Conservation (phyloP, 306 rosid genomes). For the Lupinus albus region DNA sequence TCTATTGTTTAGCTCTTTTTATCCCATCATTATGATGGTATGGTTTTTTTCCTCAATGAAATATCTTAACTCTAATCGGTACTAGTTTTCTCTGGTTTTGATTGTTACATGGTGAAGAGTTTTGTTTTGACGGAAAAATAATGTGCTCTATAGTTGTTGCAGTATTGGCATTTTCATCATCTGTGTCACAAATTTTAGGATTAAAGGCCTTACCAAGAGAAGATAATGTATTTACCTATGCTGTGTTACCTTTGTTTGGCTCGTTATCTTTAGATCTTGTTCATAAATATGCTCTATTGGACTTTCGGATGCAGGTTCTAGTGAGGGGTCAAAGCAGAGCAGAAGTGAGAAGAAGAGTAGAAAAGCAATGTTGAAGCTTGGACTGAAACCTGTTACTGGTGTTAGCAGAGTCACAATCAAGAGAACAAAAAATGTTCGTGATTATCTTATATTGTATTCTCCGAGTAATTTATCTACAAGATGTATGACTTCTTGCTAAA, state of each 20-base stretch:
- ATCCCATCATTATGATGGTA: background rate
- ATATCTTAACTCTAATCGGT: background rate
- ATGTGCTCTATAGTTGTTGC: background rate
- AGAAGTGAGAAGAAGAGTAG: slow-evolving; percentile 98
- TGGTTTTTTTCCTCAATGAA: background rate
- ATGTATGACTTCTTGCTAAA: background rate
- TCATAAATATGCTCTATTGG: slow-evolving; percentile 5
- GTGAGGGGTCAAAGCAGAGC: slow-evolving; percentile 90
- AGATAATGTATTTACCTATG: background rate
- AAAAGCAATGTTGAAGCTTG: slow-evolving; percentile 95
- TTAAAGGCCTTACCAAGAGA: background rate
- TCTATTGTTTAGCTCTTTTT: background rate
- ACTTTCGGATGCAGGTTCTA: slow-evolving; percentile 50
- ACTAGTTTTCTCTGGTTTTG: background rate
- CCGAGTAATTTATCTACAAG: background rate
- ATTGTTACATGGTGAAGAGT: too few relatives aligned
- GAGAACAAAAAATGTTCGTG: slow-evolving; percentile 75
- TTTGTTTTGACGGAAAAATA: background rate
- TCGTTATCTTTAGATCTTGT: slow-evolving; percentile 8
- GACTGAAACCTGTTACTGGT: slow-evolving; percentile 83
- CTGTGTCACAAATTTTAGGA: background rate
- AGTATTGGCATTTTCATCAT: background rate
- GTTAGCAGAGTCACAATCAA: slow-evolving; percentile 91
- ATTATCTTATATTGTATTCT: background rate
- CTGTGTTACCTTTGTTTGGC: slow-evolving; percentile 14